Percentiles rank a stretch among this genome's conserved stretches.
Evolutionary conservation across 2,329 filamentous ascomycete species (phyloP).

Genomic region (Apiospora sp.): DNA sequence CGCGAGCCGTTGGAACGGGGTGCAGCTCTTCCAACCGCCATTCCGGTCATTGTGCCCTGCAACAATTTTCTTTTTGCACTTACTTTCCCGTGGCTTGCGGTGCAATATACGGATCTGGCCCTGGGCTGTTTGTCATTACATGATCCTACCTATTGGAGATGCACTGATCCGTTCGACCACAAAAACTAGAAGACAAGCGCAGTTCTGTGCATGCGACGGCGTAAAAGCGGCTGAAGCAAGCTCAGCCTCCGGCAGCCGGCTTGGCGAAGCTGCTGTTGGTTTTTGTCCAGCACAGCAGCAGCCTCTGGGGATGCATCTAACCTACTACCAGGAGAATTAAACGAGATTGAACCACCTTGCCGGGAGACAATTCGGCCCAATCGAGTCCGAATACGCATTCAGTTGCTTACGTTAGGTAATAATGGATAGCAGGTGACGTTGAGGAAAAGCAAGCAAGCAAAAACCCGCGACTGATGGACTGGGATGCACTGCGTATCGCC

Average conservation of each 20-base stretch:
- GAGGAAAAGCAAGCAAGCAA: background rate
- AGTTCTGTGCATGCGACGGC: constrained; percentile 4
- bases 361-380: background rate
- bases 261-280: constrained; percentile 1
- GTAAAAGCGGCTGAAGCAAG: constrained; percentile 7
- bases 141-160: background rate
- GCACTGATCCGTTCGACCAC: background rate
- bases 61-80: background rate
- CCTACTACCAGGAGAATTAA: background rate
- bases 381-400: background rate
- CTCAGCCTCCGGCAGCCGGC: constrained; percentile 12
- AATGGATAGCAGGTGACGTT: background rate
- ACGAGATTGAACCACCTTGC: constrained; percentile 14
- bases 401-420: background rate
- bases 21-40: background rate
- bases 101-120: background rate
- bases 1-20: background rate
- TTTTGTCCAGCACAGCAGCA: background rate
- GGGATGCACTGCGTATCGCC: background rate
- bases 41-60: background rate
- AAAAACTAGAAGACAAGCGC: background rate
- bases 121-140: background rate
- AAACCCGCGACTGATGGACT: background rate
- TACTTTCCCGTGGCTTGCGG: background rate
- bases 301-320: background rate